Evolutionary conservation across 23 red algal species (phyloP).

Genomic region (Agarophyton chilense): DNA sequence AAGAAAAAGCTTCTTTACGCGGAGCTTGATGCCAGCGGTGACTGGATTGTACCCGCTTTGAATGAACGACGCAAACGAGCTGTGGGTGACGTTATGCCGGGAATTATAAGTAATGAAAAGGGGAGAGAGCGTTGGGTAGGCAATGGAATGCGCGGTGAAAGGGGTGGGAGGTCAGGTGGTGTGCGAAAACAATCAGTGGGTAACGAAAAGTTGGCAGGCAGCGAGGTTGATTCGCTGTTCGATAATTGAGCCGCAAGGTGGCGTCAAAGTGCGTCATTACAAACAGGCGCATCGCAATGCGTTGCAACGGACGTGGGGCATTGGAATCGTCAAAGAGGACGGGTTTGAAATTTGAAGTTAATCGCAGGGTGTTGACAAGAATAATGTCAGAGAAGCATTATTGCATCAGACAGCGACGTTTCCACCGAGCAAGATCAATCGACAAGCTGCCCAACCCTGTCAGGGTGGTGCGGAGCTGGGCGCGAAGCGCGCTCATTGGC

Average conservation of each 20-base stretch:
- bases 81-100: background rate
- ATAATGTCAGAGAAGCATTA: too few relatives aligned
- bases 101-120: background rate
- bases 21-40: conserved; percentile 14
- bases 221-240: background rate
- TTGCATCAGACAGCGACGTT: too few relatives aligned
- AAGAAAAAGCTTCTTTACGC: conserved; percentile 4
- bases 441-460: too few relatives aligned
- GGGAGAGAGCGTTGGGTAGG: background rate
- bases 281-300: background rate
- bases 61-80: background rate
- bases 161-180: background rate
- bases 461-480: too few relatives aligned
- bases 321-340: too few relatives aligned
- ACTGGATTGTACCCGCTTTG: background rate
- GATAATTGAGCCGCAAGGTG: background rate
- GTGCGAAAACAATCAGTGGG: too few relatives aligned
- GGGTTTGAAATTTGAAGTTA: too few relatives aligned
- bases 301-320: too few relatives aligned
- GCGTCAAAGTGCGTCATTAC: background rate
- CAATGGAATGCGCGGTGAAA: background rate
- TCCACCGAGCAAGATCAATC: too few relatives aligned
- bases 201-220: too few relatives aligned
- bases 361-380: too few relatives aligned
- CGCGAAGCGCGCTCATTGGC: background rate